Base-by-base conservation (phyloP, 768 basidiomycete species). In the Trametes meyenii region DNA sequence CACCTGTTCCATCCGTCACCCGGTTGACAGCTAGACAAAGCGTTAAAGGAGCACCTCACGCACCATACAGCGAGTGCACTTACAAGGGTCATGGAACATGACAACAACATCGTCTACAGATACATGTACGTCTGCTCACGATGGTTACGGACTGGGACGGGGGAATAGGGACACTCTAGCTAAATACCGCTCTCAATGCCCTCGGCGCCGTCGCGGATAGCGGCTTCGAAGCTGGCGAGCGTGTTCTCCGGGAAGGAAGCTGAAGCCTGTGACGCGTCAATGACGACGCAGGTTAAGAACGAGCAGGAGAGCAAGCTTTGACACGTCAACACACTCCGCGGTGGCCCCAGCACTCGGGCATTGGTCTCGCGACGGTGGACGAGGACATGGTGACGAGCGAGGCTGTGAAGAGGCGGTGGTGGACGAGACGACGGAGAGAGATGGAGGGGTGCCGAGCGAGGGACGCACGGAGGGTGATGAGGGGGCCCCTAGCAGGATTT, bases 161-260 rank as follows among this genome's bases (percentile, higher is more conserved):
- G 65, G 68, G 69, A 73, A 74, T 71, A 68, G 54, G 61, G 40
- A 59, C 36, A 59, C 50, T 66, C 58, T 35, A 19, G 67, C 68
- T 65, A 79, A 85, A 77, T 95, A 97, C 96, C 96, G 74, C 92
- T 95, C 84, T 99, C 96, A 70, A 99, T 96, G 65, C 87, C 96
- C 73, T 99, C 94, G 48, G 94, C 90, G 62, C 96, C 96, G 78
- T 97, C 95, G 49, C 87, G 86, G 63, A 97, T 94, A 71, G 96
- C 96, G 65, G 91, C 92, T 73, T 93, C 88, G 77, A 98, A 98
- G 77, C 92, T 94, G 38, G 92, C 92, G 64, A 95, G 84, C 50
- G 95, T 96, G 80, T 98, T 98, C 77, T 98, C 96, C 4, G 94
- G 93, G 75, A 84, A 94, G 17, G 83, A 79, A 23, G 91, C 85